phyloP scores from a whole-genome alignment of 371 early-diverging fungal species.

The Zancudomyces culisetae region DNA sequence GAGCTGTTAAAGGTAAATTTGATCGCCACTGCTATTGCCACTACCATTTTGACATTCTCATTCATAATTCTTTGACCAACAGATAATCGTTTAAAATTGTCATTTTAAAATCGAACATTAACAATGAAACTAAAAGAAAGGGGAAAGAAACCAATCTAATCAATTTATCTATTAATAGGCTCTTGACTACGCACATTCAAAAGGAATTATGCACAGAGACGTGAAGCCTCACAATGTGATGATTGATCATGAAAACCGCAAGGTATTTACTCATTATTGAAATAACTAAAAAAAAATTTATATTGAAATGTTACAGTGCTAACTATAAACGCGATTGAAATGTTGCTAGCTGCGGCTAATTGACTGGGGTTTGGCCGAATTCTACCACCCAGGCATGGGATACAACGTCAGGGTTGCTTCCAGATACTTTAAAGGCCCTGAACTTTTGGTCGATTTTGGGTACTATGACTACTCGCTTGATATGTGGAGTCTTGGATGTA shows the following conservation, averaged over 20 bases:
- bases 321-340: slow-evolving; percentile 28
- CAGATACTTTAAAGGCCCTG: slow-evolving; percentile 98
- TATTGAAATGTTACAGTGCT: neutral
- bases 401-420: slow-evolving; percentile 99
- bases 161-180: slow-evolving; percentile 31
- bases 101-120: no score
- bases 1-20: slow-evolving; percentile 76
- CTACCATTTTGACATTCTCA: no score
- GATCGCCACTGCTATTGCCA: no score
- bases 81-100: no score
- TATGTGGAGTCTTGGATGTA: slow-evolving; percentile 99
- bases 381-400: slow-evolving; percentile 92
- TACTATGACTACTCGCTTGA: slow-evolving; percentile 98
- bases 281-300: slow-evolving; percentile 8
- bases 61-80: no score
- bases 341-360: slow-evolving; percentile 52
- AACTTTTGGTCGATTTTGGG: slow-evolving; percentile 93
- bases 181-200: slow-evolving; percentile 92
- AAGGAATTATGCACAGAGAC: slow-evolving; percentile 99
- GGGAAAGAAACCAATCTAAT: no score
- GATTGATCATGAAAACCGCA: slow-evolving; percentile 90
- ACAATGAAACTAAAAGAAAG: no score
- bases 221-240: slow-evolving; percentile 99
- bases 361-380: slow-evolving; percentile 99
- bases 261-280: slow-evolving; percentile 24